A percentile compares a stretch with the other conserved stretches of the same genome.
Evolutionary conservation across 2,329 filamentous ascomycete species (phyloP).

Genomic region (Alternaria arborescens): DNA sequence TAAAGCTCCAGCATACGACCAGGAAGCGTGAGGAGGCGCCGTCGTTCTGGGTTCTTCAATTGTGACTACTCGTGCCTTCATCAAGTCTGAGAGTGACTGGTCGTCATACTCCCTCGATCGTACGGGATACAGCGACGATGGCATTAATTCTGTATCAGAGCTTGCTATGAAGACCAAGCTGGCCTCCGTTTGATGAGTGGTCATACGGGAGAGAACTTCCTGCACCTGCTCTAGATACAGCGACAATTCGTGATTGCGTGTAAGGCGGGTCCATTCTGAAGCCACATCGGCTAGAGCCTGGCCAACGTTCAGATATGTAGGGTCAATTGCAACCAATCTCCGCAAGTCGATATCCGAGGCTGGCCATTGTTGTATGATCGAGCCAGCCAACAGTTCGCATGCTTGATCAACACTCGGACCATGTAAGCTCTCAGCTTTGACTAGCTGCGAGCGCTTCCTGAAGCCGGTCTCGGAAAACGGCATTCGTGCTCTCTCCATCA

Average conservation of each 20-base stretch:
- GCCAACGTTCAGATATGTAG: conserved; percentile 44
- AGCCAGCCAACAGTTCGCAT: conserved; percentile 51
- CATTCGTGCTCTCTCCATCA: conserved; percentile 40
- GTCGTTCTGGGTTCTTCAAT: neutral
- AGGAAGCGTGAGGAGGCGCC: neutral
- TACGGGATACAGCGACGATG: neutral
- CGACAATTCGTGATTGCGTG: conserved; percentile 59
- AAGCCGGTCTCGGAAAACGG: conserved; percentile 38
- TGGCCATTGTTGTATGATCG: conserved; percentile 53
- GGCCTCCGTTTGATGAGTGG: neutral
- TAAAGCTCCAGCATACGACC: neutral
- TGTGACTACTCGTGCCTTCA: neutral
- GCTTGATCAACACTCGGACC: conserved; percentile 35
- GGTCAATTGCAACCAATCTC: conserved; percentile 36
- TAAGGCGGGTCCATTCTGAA: conserved; percentile 60
- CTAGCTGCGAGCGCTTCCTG: conserved; percentile 37
- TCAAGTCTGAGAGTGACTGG: conserved; percentile 4
- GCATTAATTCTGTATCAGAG: accelerated
- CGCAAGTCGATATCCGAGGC: conserved; percentile 45
- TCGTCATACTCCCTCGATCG: conserved; percentile 9
- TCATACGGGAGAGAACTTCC: conserved; percentile 25
- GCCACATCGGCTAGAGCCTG: conserved; percentile 53
- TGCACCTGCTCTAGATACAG: conserved; percentile 58
- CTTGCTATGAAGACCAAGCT: neutral
- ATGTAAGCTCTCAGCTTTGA: conserved; percentile 35